These are phyloP conservation scores for Penicillium dipodomyicola DNA, from an alignment of 495 filamentous ascomycete species.

Conservation along the genomic window DNA sequence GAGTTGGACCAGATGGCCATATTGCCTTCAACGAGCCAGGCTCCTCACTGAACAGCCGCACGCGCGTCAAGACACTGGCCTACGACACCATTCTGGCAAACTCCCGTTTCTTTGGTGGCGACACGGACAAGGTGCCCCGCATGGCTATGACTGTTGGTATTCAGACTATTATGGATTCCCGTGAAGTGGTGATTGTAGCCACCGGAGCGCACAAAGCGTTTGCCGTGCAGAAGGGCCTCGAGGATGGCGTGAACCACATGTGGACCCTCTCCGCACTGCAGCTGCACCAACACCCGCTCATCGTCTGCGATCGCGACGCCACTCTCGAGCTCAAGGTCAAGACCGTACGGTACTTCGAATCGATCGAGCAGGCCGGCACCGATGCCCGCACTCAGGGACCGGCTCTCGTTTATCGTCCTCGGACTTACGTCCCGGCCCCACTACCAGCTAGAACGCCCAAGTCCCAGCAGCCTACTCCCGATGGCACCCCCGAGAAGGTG, in stretches of 20 bases:
- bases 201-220: slow-evolving; percentile 77
- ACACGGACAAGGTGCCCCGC: slow-evolving; percentile 69
- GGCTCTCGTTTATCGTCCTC: slow-evolving; percentile 43
- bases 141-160: slow-evolving; percentile 86
- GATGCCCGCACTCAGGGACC: slow-evolving; percentile 58
- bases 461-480: slow-evolving; percentile 28
- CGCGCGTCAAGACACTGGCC: slow-evolving; percentile 80
- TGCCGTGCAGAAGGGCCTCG: slow-evolving; percentile 77
- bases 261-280: slow-evolving; percentile 82
- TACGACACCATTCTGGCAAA: slow-evolving; percentile 87
- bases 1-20: slow-evolving; percentile 82
- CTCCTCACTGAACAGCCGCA: slow-evolving; percentile 72
- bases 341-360: slow-evolving; percentile 68
- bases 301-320: slow-evolving; percentile 83
- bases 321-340: slow-evolving; percentile 82
- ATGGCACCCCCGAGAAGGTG: slow-evolving; percentile 32
- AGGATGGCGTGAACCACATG: slow-evolving; percentile 84
- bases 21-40: slow-evolving; percentile 91
- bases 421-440: slow-evolving; percentile 41
- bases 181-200: slow-evolving; percentile 79
- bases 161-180: slow-evolving; percentile 78
- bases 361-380: slow-evolving; percentile 62
- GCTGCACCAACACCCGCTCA: slow-evolving; percentile 73
- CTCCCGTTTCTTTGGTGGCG: slow-evolving; percentile 76
- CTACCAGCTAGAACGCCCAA: slow-evolving; percentile 27